These are phyloP conservation scores for Raphanus sativus DNA, from an alignment of 345 rosid genomes.

Conservation along the genomic window DNA sequence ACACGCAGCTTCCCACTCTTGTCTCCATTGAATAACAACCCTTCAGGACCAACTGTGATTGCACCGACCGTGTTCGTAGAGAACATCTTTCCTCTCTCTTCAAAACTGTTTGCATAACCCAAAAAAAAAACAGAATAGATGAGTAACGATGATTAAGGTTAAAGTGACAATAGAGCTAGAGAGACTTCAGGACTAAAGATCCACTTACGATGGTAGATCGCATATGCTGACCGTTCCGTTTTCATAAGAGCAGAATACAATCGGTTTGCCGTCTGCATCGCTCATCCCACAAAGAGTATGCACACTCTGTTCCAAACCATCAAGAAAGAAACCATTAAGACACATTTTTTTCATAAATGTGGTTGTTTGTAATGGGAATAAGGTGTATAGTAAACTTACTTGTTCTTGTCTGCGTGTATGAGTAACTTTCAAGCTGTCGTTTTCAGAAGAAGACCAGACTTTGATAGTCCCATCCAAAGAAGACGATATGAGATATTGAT, in stretches of 20 bases:
- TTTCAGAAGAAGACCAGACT: slow-evolving; percentile 45
- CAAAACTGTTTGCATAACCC: slow-evolving; percentile 8
- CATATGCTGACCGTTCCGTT: slow-evolving; percentile 42
- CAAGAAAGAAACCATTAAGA: background rate
- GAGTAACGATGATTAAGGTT: background rate
- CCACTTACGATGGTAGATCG: slow-evolving; percentile 1
- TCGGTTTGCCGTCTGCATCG: slow-evolving; percentile 48
- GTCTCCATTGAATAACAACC: slow-evolving; percentile 56
- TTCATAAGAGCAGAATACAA: slow-evolving; percentile 45
- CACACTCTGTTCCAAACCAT: slow-evolving; percentile 38
- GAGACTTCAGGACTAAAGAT: background rate
- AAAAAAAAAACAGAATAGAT: background rate
- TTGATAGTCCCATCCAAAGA: slow-evolving; percentile 36
- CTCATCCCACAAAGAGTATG: slow-evolving; percentile 43
- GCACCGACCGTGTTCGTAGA: slow-evolving; percentile 40
- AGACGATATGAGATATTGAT: too few species aligned
- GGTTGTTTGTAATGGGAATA: background rate
- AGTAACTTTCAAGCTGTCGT: slow-evolving; percentile 38
- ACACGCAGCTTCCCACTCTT: slow-evolving; percentile 6
- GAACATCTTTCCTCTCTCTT: slow-evolving; percentile 53
- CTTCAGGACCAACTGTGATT: slow-evolving; percentile 43
- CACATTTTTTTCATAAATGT: background rate
- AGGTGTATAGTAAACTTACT: background rate
- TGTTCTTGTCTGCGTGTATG: slow-evolving; percentile 40
- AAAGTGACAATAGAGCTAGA: background rate